Evolutionary conservation across 1,139 yeast species (phyloP).

Genomic region (Geotrichum histeridarum): DNA sequence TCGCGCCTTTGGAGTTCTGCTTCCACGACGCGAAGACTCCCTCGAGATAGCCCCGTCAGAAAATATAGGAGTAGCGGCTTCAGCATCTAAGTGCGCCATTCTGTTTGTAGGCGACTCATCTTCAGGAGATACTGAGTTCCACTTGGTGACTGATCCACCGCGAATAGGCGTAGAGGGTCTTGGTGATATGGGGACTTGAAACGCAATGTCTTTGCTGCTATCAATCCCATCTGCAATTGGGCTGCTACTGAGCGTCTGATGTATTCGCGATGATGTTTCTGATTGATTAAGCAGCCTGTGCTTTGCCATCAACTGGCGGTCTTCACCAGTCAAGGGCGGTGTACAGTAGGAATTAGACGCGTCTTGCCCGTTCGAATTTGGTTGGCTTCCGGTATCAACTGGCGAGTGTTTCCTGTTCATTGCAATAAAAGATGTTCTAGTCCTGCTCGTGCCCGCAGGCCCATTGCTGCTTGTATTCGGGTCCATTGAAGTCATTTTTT

Average conservation of each 20-base stretch:
- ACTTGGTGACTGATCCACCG: background rate
- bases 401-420: too few species aligned
- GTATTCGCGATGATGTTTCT: background rate
- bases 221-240: background rate
- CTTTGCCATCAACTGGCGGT: background rate
- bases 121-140: background rate
- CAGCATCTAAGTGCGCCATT: conserved; percentile 9
- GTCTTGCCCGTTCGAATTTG: too few species aligned
- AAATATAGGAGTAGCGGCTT: conserved; percentile 5
- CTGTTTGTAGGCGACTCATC: conserved; percentile 11
- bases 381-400: too few species aligned
- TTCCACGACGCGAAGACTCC: background rate
- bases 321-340: conserved; percentile 2
- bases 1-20: background rate
- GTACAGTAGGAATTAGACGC: conserved; percentile 7
- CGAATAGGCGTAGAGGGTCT: conserved; percentile 3
- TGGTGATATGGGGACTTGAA: conserved; percentile 6
- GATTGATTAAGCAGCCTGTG: background rate
- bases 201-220: background rate
- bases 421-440: too few species aligned
- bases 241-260: background rate
- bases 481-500: too few species aligned
- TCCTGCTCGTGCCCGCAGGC: too few species aligned
- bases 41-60: conserved; percentile 1
- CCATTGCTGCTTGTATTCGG: too few species aligned